Conservation (phyloP, 306 rosid species). For the Vigna reflexopilosa region DNA sequence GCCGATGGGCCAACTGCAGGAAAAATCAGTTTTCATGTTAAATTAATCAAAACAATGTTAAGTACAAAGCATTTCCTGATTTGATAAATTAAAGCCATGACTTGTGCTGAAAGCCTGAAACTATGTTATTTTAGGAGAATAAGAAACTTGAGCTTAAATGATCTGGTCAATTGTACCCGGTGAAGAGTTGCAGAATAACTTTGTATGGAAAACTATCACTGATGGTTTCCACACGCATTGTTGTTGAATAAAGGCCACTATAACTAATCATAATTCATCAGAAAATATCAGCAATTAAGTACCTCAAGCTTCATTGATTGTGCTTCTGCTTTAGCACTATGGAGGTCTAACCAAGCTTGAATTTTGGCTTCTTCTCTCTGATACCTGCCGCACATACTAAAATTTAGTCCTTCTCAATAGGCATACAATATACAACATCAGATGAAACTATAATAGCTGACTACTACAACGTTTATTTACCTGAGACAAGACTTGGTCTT, state of each 20-base stretch:
- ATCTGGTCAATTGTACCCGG: background rate
- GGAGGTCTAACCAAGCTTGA: slow-evolving; percentile 95
- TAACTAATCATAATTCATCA: background rate
- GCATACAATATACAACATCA: background rate
- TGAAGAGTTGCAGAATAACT: background rate
- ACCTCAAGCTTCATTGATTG: slow-evolving; percentile 96
- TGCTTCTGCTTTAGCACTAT: slow-evolving; percentile 98
- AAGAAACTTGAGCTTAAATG: background rate
- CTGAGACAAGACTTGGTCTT: slow-evolving; percentile 78
- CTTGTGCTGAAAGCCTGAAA: background rate
- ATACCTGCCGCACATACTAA: slow-evolving; percentile 59
- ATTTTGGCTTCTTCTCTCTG: slow-evolving; percentile 94
- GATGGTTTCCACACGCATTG: background rate
- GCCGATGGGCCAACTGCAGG: background rate
- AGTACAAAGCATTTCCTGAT: background rate
- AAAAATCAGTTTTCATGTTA: background rate
- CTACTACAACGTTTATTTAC: slow-evolving; percentile 48
- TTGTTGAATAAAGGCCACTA: background rate
- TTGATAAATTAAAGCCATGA: background rate
- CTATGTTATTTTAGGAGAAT: background rate
- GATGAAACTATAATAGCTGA: background rate
- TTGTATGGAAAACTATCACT: background rate
- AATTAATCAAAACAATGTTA: background rate
- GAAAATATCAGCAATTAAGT: slow-evolving; percentile 26
- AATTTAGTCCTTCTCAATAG: slow-evolving; percentile 17